Evolutionary conservation across 2,329 filamentous ascomycete genomes (phyloP), one percentile per base, ranked within the genome.

Genomic region (Epichloe glyceriae): DNA sequence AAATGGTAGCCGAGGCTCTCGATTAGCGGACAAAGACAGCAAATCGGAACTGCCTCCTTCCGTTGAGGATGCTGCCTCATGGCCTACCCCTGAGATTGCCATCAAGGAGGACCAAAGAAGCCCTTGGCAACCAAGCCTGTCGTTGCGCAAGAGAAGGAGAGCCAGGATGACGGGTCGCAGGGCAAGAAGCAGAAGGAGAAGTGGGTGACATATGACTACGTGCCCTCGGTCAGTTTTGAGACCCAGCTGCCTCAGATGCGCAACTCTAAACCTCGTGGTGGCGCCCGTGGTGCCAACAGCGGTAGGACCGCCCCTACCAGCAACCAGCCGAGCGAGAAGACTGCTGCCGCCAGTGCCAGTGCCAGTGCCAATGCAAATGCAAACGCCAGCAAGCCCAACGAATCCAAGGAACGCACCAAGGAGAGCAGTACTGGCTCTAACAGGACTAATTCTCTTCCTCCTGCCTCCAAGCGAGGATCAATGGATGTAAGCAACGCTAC

Each of bases 81-180:
- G 93, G 93, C 93, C 93, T 15, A 97, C 91, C 3, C 89, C 89
- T 0, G 88, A 95, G 58, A 80, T 84, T 49, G 82, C 83, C 47
- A 67, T 68, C 44, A 72, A 75, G 56, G 88, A 93, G 58, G 79
- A 86, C 54, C 87, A 86, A 68, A 83, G 61, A 89, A 88, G 66
- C 69, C 74, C 8, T 37, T 22, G 4, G 45, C 50, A 2, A 76
- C 83, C 50, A 88, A 88, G 66, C 70, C 72, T 49, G 67, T 72
- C 34, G 72, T 79, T 20, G 74, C 75, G 12, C 75, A 80, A 44
- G 83, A 87, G 54, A 79, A 83, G 46, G 83, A 86, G 56, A 70
- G 67, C 42, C 76, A 82, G 54, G 81, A 80, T 50, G 59, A 74
- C 62, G 59, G 65, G 58, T 56, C 58, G 19, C 58, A 70, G 53